Evolutionary conservation across 1,284 basidiomycete species (phyloP), one percentile per base, ranked within the genome.

Genomic region (Kalmanozyma brasiliensis): DNA sequence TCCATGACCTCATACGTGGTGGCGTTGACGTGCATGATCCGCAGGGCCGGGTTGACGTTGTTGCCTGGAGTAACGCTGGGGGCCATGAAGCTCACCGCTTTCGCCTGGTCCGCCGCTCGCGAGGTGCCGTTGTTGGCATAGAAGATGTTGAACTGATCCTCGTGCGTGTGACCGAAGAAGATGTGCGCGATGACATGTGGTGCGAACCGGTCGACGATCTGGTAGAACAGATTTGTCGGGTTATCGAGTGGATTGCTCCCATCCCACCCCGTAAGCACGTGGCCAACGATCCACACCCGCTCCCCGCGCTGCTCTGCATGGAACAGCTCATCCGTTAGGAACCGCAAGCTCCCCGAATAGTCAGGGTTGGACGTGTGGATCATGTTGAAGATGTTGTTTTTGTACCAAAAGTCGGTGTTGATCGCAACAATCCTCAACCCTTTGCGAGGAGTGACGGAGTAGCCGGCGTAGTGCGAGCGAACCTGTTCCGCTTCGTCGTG

Each of bases 91-190:
- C 81, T 87, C 67, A 87, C 87, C 23, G 70, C 63, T 36, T 74
- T 71, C 1, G 57, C 62, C 1, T 13, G 14, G 0, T 42, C 41
- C 13, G 55, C 40, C 1, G 51, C 38, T 17, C 30, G 23, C 11
- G 16, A 49, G 23, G 82, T 82, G 1, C 89, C 91, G 32, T 85
- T 90, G 78, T 91, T 91, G 76, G 90, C 89, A 77, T 92, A 92
- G 81, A 87, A 92, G 42, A 92, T 87, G 88, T 87, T 88, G 52
- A 90, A 80, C 81, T 91, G 86, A 78, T 92, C 91, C 79, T 92
- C 90, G 66, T 92, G 91, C 1, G 89, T 89, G 78, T 92, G 91
- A 2, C 91, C 91, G 74, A 86, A 91, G 84, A 92, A 91, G 40
- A 91, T 69, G 88, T 89, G 89, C 26, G 89, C 89, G 60, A 92